A percentile compares a stretch with the other conserved stretches of the same genome.
Conservation (phyloP, 2,329 filamentous ascomycete genomes). For the Penicillium frequentans region DNA sequence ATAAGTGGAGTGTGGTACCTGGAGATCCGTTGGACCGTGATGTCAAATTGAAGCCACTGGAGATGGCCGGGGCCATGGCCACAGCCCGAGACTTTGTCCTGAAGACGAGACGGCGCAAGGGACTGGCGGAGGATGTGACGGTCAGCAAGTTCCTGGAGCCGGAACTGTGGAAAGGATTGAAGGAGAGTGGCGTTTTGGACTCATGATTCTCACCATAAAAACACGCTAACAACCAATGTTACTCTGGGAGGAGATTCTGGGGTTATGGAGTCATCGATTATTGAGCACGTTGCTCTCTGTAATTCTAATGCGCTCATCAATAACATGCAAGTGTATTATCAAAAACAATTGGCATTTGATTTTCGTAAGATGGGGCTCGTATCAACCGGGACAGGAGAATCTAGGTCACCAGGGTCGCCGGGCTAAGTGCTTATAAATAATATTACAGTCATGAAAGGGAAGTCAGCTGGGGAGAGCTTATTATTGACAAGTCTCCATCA, state of each 20-base stretch:
- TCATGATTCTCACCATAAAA: constrained; percentile 36
- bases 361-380: background rate
- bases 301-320: constrained; percentile 21
- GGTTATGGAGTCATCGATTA: constrained; percentile 13
- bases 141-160: constrained; percentile 96
- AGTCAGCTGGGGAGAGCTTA: background rate
- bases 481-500: constrained; percentile 80
- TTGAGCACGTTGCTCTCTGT: constrained; percentile 13
- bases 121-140: constrained; percentile 89
- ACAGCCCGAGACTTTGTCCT: constrained; percentile 94
- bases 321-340: background rate
- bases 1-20: constrained; percentile 93
- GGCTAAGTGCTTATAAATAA: background rate
- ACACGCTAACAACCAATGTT: constrained; percentile 1
- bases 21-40: constrained; percentile 92
- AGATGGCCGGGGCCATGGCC: constrained; percentile 83
- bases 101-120: constrained; percentile 92
- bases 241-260: constrained; percentile 4
- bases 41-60: constrained; percentile 76
- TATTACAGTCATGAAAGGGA: background rate
- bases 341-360: background rate
- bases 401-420: background rate
- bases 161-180: constrained; percentile 83
- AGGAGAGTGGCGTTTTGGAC: constrained; percentile 85
- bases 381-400: background rate